Percentiles rank a stretch among this genome's conserved stretches.
Conservation (phyloP, 179 eudicot genomes). For the Pouteria campechiana region DNA sequence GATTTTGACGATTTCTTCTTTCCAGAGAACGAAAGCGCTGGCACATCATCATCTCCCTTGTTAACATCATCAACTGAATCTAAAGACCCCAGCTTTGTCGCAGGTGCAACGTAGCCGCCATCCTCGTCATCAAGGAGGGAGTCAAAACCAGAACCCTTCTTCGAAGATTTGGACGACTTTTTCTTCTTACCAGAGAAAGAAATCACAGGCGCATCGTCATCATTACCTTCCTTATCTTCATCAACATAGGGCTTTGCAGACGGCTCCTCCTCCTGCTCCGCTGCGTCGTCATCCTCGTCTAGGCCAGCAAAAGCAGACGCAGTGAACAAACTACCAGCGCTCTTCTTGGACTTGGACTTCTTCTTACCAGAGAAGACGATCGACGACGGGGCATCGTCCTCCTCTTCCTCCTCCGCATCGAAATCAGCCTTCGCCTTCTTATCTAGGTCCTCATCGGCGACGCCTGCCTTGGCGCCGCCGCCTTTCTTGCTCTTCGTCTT, state of each 20-base stretch:
- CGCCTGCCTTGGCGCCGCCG: no score
- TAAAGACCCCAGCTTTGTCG: no score
- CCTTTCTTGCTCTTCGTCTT: conserved; percentile 80
- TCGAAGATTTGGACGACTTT: conserved; percentile 37
- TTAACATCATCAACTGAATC: no score
- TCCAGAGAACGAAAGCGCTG: no score
- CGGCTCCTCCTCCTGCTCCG: no score
- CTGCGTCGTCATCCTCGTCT: conserved; percentile 20
- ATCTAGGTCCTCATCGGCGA: no score
- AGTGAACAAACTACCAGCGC: conserved; percentile 8
- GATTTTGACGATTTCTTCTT: conserved; percentile 12
- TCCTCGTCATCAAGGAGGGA: no score
- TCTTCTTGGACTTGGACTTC: conserved; percentile 43
- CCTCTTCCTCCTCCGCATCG: conserved; percentile 50
- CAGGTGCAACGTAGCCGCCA: no score
- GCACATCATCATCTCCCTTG: no score
- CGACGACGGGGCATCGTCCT: conserved; percentile 18
- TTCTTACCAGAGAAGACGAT: conserved; percentile 48
- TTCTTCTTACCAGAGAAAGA: conserved; percentile 47
- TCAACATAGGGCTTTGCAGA: no score
- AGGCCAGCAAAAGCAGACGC: conserved; percentile 23
- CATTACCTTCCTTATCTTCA: conserved; percentile 22
- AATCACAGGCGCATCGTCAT: conserved; percentile 18
- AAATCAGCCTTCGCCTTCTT: no score
- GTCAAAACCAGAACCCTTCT: no score